A percentile compares a stretch with the other conserved stretches of the same genome.
phyloP scores from a whole-genome alignment of 352 stramenopile species.

The Pythium oligandrum region DNA sequence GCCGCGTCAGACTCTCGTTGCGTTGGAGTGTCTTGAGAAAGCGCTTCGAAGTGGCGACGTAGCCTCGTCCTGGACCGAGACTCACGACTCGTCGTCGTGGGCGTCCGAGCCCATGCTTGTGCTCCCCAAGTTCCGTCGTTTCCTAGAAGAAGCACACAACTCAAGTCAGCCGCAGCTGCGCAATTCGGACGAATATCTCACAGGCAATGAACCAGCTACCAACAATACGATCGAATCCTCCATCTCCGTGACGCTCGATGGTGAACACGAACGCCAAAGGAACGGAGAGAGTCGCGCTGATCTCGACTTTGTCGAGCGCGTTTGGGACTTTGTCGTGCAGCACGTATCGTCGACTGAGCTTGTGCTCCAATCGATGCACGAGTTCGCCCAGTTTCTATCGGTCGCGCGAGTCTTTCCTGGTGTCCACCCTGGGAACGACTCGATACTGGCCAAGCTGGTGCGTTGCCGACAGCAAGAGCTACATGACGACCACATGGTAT shows the following conservation, averaged over 20 bases:
- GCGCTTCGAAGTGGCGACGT: conserved; percentile 3
- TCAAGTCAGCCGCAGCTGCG: too few relatives aligned
- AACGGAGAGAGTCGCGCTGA: not conserved
- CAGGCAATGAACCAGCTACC: conserved; percentile 6
- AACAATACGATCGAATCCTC: conserved; percentile 21
- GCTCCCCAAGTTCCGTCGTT: too few relatives aligned
- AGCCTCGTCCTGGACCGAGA: too few relatives aligned
- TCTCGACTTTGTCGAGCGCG: conserved; percentile 17
- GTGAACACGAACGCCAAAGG: conserved; percentile 2
- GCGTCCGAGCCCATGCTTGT: too few relatives aligned
- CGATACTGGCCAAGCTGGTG: conserved; percentile 13
- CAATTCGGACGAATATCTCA: conserved; percentile 6
- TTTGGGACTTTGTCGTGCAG: conserved; percentile 16
- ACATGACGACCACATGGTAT: not conserved
- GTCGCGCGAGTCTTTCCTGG: conserved; percentile 18
- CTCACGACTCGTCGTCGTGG: too few relatives aligned
- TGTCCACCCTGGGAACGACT: conserved; percentile 17
- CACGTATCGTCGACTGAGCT: conserved; percentile 3
- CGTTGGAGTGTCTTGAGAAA: conserved; percentile 9
- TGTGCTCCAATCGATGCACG: conserved; percentile 10
- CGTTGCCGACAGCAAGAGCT: conserved; percentile 15
- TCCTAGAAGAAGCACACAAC: too few relatives aligned
- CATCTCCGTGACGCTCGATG: conserved; percentile 11
- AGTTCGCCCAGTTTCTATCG: conserved; percentile 15
- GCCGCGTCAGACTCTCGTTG: conserved; percentile 1